A percentile compares a stretch with the other conserved stretches of the same genome.
Conservation (phyloP, 2,329 filamentous ascomycete species). For the Phyllosticta citriasiana region DNA sequence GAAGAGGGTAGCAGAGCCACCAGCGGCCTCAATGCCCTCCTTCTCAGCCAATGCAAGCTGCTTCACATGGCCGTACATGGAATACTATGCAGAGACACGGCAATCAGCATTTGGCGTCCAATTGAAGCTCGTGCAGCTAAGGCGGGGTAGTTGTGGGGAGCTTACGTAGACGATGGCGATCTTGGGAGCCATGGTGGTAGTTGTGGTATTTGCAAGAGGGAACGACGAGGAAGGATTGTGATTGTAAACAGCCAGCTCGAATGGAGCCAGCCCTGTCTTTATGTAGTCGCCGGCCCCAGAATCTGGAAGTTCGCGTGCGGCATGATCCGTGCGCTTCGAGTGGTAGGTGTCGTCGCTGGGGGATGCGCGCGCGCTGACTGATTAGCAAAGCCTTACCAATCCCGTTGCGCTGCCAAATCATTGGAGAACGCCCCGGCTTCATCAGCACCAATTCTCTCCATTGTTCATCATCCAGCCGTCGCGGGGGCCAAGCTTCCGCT, state of each 20-base stretch:
- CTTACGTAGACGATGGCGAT: slow-evolving; percentile 82
- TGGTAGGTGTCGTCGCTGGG: not conserved
- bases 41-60: slow-evolving; percentile 81
- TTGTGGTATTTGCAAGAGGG: not conserved
- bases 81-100: slow-evolving; percentile 51
- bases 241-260: not conserved
- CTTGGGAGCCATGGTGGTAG: slow-evolving; percentile 65
- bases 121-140: not conserved
- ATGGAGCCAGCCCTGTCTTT: not conserved
- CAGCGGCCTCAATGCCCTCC: slow-evolving; percentile 78
- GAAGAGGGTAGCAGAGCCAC: slow-evolving; percentile 71
- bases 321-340: slow-evolving; percentile 1
- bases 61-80: slow-evolving; percentile 85
- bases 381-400: slow-evolving; percentile 12
- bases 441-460: not conserved
- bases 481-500: not conserved
- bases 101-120: not conserved
- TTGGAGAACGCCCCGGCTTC: not conserved
- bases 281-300: not conserved
- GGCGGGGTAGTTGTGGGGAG: slow-evolving; percentile 17
- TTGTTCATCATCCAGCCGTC: not conserved
- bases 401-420: not conserved
- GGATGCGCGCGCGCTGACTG: not conserved
- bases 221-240: not conserved
- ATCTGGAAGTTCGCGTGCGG: not conserved